Percentiles rank a stretch among this genome's conserved stretches.
phyloP scores from a whole-genome alignment of 2,329 filamentous ascomycete genomes.

The Calonectria fujianensis region DNA sequence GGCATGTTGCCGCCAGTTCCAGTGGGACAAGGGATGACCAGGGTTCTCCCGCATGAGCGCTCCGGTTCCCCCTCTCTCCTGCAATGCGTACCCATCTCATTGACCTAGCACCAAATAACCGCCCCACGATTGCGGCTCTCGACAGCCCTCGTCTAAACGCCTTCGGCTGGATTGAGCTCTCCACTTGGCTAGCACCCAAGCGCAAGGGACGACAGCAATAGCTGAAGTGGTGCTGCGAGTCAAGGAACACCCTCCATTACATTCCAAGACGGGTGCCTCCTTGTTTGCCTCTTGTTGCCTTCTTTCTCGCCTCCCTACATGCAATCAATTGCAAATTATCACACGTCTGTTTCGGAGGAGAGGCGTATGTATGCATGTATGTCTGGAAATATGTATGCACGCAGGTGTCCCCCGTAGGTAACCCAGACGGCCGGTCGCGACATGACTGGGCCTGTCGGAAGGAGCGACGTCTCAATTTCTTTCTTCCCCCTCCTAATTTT shows the following conservation, averaged over 20 bases:
- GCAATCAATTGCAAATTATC: background rate
- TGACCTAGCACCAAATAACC: background rate
- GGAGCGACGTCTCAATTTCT: background rate
- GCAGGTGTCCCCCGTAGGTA: slow-evolving; percentile 1
- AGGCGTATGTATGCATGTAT: background rate
- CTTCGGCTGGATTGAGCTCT: background rate
- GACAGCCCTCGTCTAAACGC: background rate
- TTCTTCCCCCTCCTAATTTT: background rate
- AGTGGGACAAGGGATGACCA: background rate
- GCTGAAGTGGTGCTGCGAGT: slow-evolving; percentile 13
- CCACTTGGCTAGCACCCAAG: background rate
- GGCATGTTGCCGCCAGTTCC: background rate
- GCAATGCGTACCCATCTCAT: background rate
- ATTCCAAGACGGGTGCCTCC: slow-evolving; percentile 24
- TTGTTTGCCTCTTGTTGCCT: background rate
- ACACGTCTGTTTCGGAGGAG: background rate
- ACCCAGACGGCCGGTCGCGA: slow-evolving; percentile 20
- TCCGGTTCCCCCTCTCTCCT: background rate
- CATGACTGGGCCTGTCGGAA: slow-evolving; percentile 17
- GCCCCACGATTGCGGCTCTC: slow-evolving; percentile 8
- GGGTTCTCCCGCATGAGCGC: background rate
- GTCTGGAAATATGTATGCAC: background rate
- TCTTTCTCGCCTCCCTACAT: background rate
- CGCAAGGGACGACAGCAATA: slow-evolving; percentile 16
- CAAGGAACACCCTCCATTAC: slow-evolving; percentile 18